Evolutionary conservation across 495 filamentous ascomycete genomes (phyloP).

Genomic region (Penicillium maclennaniae): DNA sequence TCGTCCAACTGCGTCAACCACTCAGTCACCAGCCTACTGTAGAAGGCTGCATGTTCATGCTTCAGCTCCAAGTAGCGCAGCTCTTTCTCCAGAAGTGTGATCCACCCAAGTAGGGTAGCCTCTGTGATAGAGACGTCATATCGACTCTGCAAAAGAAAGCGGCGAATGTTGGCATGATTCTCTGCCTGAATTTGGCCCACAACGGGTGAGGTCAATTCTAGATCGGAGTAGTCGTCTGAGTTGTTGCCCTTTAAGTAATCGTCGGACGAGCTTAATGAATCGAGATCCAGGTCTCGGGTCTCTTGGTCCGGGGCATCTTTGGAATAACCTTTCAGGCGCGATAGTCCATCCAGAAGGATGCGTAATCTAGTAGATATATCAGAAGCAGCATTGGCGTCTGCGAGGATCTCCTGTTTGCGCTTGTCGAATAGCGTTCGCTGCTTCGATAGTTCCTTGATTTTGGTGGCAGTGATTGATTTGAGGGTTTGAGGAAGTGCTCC

Average conservation of each 20-base stretch:
- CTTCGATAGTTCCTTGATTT: slow-evolving; percentile 59
- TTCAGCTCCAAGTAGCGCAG: slow-evolving; percentile 50
- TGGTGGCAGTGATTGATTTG: slow-evolving; percentile 61
- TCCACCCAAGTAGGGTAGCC: slow-evolving; percentile 42
- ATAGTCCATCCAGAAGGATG: slow-evolving; percentile 38
- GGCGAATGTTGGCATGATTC: slow-evolving; percentile 36
- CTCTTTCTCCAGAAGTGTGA: slow-evolving; percentile 45
- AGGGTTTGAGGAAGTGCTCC: slow-evolving; percentile 56
- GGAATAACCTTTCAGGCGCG: slow-evolving; percentile 33
- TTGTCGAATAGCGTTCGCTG: slow-evolving; percentile 51
- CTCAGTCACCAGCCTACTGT: slow-evolving; percentile 59
- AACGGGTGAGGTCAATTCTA: slow-evolving; percentile 10
- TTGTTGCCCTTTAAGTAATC: too few relatives aligned
- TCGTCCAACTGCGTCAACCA: slow-evolving; percentile 48
- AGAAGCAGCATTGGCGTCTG: slow-evolving; percentile 20
- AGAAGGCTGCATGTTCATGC: slow-evolving; percentile 59
- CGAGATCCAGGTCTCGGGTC: slow-evolving; percentile 29
- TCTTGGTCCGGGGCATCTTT: slow-evolving; percentile 37
- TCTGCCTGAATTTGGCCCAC: slow-evolving; percentile 20
- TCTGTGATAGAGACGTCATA: slow-evolving; percentile 55
- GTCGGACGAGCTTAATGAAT: slow-evolving; percentile 2
- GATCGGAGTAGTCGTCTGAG: slow-evolving; percentile 5
- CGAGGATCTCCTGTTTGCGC: slow-evolving; percentile 31
- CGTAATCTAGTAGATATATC: slow-evolving; percentile 30
- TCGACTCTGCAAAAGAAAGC: slow-evolving; percentile 54